Evolutionary conservation across 495 filamentous ascomycete species (phyloP), one percentile per base, ranked within the genome.

Genomic region (Polyplosphaeria fusca): DNA sequence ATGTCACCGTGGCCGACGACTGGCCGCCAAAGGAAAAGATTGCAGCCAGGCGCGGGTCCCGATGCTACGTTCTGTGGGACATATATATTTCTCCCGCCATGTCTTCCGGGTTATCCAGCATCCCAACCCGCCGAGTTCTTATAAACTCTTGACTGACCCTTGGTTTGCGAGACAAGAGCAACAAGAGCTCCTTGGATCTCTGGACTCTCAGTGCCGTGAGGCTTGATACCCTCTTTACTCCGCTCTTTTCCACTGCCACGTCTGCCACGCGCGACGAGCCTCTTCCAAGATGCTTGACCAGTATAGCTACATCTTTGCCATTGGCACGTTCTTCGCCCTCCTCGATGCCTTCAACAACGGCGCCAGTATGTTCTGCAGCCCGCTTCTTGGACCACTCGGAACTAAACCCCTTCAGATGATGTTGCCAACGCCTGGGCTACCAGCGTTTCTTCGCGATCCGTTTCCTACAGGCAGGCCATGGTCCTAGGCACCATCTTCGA

Each of bases 241-340:
- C n/a, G n/a, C n/a, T n/a, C n/a, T n/a, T n/a, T n/a, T n/a, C n/a
- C n/a, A n/a, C n/a, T n/a, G n/a, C n/a, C n/a, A n/a, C n/a, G n/a
- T n/a, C n/a, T n/a, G n/a, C n/a, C n/a, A n/a, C n/a, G n/a, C n/a
- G n/a, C n/a, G n/a, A n/a, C n/a, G n/a, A 14, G 23, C 45, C 45
- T 28, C 45, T 26, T 9, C 23, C 40, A 52, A 51, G 47, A 59
- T 59, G 55, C 73, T 77, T 48, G 68, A 86, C 63, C 83, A 81
- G 63, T 64, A 56, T 32, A 79, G 81, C 70, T 88, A 87, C 61
- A 75, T 90, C 64, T 87, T 90, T 60, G 86, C 79, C 67, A 82
- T 90, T 52, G 85, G 82, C 76, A 86, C 83, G 50, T 72, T 89
- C 64, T 90, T 90, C 76, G 85, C 86, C 69, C 77, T 83, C 68